Evolutionary conservation across 2,329 filamentous ascomycete species (phyloP), one percentile per base, ranked within the genome.

Genomic region (Diplodia scrobiculata): DNA sequence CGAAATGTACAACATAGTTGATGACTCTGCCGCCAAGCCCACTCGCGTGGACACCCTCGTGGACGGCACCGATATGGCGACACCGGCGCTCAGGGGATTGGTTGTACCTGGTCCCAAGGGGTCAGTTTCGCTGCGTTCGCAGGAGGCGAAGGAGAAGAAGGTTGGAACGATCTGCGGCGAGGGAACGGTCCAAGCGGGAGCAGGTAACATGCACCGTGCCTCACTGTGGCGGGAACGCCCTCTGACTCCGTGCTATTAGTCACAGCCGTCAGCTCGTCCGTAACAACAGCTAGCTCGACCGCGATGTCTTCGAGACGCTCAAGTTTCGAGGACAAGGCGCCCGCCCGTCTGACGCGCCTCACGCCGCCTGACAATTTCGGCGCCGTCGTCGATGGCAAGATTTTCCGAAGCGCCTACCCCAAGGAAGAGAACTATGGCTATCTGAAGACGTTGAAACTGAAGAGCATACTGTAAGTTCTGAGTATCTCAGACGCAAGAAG

Each of bases 381-480:
- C 19, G 79, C 87, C 32, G 89, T 97, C 21, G 80, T 89, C 21
- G 85, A 87, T 6, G 88, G 89, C 9, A 81, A 87, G 11, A 83
- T 97, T 32, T 97, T 91, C 75, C 86, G 93, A 63, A 94, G 91
- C 77, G 89, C 89, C 70, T 97, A 92, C 74, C 93, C 93, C 2
- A 81, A 87, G 68, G 77, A 83, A 5, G 84, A 88, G 66, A 89
- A 96, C 73, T 89, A 90, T 69, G 81, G 82, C 3, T 94, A 90
- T 72, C 79, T 97, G 65, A 80, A 84, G 71, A 81, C 80, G 29
- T 81, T 96, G 59, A 82, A 85, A 11, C 80, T 97, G 68, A 92
- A 91, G 79, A 94, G 90, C 17, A 88, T 97, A 67, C 83, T 97
- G 87, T 91, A 82, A 77, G 87, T 73, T 19, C 21, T 27, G 13